These are phyloP conservation scores for Verticillium dahliae DNA, from an alignment of 2,329 filamentous ascomycete genomes.

Conservation along the genomic window DNA sequence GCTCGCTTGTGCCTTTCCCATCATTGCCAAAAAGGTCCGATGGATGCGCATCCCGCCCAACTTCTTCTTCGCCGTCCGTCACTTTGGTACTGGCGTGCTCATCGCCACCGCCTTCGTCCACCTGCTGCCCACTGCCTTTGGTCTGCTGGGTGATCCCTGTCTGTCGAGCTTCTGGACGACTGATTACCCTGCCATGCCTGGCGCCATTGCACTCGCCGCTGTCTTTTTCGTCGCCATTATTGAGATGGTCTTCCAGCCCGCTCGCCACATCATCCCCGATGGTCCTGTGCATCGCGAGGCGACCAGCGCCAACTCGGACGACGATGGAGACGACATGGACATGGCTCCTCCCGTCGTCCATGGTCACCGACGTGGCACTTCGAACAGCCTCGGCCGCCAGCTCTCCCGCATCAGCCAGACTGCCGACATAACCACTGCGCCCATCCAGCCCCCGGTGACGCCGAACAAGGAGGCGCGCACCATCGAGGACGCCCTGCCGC, in stretches of 20 bases:
- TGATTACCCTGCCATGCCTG: constrained; percentile 71
- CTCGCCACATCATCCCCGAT: constrained; percentile 18
- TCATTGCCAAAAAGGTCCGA: constrained; percentile 45
- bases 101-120: constrained; percentile 76
- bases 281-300: background rate
- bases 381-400: constrained; percentile 4
- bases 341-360: background rate
- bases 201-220: constrained; percentile 71
- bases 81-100: constrained; percentile 73
- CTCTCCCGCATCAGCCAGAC: constrained; percentile 4
- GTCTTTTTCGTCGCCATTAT: constrained; percentile 74
- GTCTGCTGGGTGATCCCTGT: constrained; percentile 56
- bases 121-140: constrained; percentile 59
- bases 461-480: constrained; percentile 5
- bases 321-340: constrained; percentile 1
- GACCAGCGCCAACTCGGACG: constrained; percentile 24
- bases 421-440: background rate
- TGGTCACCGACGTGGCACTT: background rate
- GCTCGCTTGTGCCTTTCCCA: constrained; percentile 44
- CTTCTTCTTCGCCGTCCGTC: constrained; percentile 52
- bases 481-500: background rate
- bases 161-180: constrained; percentile 70
- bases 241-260: constrained; percentile 60
- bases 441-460: background rate
- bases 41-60: constrained; percentile 45